Evolutionary conservation across 2,329 filamentous ascomycete genomes (phyloP).

Genomic region (Penicillium aurantiogriseum): DNA sequence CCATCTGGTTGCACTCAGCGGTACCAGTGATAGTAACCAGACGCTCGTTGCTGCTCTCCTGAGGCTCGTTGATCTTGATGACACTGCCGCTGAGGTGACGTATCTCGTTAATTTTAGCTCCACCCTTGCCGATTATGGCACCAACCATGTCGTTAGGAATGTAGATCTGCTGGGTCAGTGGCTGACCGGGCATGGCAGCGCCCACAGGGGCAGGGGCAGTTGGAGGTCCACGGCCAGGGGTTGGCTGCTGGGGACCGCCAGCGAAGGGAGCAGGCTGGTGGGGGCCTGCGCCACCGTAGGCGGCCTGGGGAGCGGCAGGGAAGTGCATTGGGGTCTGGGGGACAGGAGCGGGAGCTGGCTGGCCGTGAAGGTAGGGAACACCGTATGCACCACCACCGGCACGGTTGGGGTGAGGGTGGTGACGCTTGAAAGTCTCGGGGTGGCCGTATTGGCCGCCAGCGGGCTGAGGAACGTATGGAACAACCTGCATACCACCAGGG

Average conservation of each 20-base stretch:
- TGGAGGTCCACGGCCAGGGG: conserved; percentile 63
- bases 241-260: conserved; percentile 62
- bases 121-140: conserved; percentile 97
- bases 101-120: conserved; percentile 99
- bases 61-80: conserved; percentile 99
- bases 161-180: conserved; percentile 96
- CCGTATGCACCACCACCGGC: conserved; percentile 72
- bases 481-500: conserved; percentile 96
- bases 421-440: conserved; percentile 76
- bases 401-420: conserved; percentile 70
- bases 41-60: conserved; percentile 98
- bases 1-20: conserved; percentile 98
- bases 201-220: conserved; percentile 66
- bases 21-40: conserved; percentile 97
- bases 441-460: conserved; percentile 90
- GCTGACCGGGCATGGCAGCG: conserved; percentile 72
- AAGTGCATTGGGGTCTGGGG: conserved; percentile 75
- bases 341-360: conserved; percentile 52
- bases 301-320: conserved; percentile 68
- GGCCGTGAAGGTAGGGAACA: conserved; percentile 70
- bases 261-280: conserved; percentile 69
- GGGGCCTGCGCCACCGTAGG: conserved; percentile 76
- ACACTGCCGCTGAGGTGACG: conserved; percentile 94
- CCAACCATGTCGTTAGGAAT: conserved; percentile 99
- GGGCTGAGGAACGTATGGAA: conserved; percentile 94